A percentile compares a stretch with the other conserved stretches of the same genome.
These are phyloP conservation scores for Rhizopus delemar DNA, from an alignment of 371 early-diverging fungal species.

Conservation along the genomic window DNA sequence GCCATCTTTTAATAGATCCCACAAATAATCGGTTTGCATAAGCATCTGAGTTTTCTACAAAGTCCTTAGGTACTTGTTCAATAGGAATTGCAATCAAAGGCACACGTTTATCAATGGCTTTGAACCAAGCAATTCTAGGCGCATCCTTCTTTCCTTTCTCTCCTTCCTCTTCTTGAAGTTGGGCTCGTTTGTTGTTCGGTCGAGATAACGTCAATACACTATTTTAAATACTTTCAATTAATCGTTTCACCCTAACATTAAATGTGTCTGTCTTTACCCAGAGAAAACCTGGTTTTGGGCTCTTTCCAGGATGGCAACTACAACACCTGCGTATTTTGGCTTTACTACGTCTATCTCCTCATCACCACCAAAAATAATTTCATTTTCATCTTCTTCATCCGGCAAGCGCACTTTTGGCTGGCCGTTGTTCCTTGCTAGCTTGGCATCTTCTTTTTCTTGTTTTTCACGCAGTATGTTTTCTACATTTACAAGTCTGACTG, in stretches of 20 bases:
- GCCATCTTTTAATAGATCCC: conserved; percentile 77
- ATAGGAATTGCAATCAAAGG: conserved; percentile 79
- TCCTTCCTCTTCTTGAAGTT: conserved; percentile 48
- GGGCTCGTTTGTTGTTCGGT: conserved; percentile 60
- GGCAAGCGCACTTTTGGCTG: conserved; percentile 43
- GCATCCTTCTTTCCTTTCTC: conserved; percentile 35
- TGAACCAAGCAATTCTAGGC: conserved; percentile 79
- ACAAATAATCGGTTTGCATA: conserved; percentile 61
- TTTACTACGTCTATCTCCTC: conserved; percentile 56
- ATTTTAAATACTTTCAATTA: not conserved
- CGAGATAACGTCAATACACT: conserved; percentile 58
- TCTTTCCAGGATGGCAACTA: conserved; percentile 69
- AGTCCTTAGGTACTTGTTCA: conserved; percentile 68
- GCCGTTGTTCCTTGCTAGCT: conserved; percentile 51
- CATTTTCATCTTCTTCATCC: conserved; percentile 55
- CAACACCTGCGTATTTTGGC: conserved; percentile 66
- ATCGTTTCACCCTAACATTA: not conserved
- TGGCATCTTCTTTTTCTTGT: conserved; percentile 56
- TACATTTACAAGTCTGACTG: conserved; percentile 73
- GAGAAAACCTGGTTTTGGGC: conserved; percentile 68
- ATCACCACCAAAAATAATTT: conserved; percentile 56
- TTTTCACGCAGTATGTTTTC: conserved; percentile 63
- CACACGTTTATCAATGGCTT: conserved; percentile 79
- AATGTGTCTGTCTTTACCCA: conserved; percentile 27
- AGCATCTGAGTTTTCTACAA: conserved; percentile 60